Evolutionary conservation across 2,329 filamentous ascomycete genomes (phyloP).

Genomic region (Alternaria brassicicola): DNA sequence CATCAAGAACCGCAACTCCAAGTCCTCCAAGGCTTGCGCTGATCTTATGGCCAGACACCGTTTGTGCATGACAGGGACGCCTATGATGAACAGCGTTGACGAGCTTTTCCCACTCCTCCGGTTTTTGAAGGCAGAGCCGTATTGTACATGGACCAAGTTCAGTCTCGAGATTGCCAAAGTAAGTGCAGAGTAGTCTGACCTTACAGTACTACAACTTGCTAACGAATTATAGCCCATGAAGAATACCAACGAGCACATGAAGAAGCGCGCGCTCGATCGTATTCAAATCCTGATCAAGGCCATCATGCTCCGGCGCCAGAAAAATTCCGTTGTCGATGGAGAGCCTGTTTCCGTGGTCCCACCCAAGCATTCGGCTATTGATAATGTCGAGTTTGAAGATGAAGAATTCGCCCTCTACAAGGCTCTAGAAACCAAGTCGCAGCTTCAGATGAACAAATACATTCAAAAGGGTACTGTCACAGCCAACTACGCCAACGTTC

Average conservation of each 20-base stretch:
- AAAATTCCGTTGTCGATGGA: slow-evolving; percentile 78
- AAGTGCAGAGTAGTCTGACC: not conserved
- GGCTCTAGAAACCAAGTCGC: slow-evolving; percentile 69
- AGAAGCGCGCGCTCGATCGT: slow-evolving; percentile 65
- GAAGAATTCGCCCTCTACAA: slow-evolving; percentile 71
- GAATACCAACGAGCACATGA: slow-evolving; percentile 38
- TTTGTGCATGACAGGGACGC: slow-evolving; percentile 80
- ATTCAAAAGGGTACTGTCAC: slow-evolving; percentile 69
- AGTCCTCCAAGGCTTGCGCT: slow-evolving; percentile 65
- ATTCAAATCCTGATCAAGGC: slow-evolving; percentile 79
- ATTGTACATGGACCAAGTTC: slow-evolving; percentile 69
- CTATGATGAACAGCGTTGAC: slow-evolving; percentile 84
- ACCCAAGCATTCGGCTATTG: slow-evolving; percentile 65
- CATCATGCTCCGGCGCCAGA: slow-evolving; percentile 81
- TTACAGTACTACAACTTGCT: not conserved
- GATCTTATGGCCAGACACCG: slow-evolving; percentile 66
- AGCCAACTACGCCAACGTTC: slow-evolving; percentile 75
- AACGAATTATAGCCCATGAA: slow-evolving; percentile 49
- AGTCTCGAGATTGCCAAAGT: slow-evolving; percentile 59
- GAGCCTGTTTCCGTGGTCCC: slow-evolving; percentile 75
- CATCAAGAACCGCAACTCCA: slow-evolving; percentile 76
- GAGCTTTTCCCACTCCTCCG: slow-evolving; percentile 79
- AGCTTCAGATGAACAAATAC: slow-evolving; percentile 77
- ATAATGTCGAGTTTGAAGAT: slow-evolving; percentile 69
- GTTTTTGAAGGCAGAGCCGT: slow-evolving; percentile 79